Conservation (phyloP, 2,329 filamentous ascomycete genomes). For the Apiospora arundinis region DNA sequence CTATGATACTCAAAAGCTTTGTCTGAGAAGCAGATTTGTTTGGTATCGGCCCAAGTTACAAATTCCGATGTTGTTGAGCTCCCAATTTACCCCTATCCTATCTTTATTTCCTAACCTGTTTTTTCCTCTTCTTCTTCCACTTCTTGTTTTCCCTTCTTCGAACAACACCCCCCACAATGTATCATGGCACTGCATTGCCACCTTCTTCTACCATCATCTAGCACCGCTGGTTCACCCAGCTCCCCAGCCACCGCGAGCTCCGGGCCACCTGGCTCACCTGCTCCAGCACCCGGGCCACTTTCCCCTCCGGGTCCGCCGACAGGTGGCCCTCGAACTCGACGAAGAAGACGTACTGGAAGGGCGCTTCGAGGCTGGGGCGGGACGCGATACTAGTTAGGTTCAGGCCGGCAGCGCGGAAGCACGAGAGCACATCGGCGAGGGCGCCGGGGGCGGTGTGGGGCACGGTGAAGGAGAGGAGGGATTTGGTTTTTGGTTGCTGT, state of each 20-base stretch:
- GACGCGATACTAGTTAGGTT: slow-evolving; percentile 93
- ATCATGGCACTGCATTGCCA: not conserved
- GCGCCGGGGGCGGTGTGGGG: slow-evolving; percentile 80
- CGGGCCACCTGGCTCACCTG: slow-evolving; percentile 64
- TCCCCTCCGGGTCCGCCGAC: slow-evolving; percentile 57
- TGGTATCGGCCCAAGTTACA: not conserved
- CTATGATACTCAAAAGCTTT: no score
- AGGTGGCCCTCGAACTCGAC: slow-evolving; percentile 81
- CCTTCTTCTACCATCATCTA: not conserved
- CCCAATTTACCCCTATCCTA: not conserved
- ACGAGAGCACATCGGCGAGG: slow-evolving; percentile 78
- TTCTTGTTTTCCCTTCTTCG: not conserved
- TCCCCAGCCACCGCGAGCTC: slow-evolving; percentile 72
- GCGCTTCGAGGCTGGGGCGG: slow-evolving; percentile 73
- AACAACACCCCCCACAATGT: not conserved
- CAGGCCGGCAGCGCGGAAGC: slow-evolving; percentile 75
- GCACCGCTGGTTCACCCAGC: slow-evolving; percentile 57
- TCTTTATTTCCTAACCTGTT: not conserved
- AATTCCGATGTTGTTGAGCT: not conserved
- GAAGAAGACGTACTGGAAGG: slow-evolving; percentile 95
- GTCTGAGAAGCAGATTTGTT: not conserved
- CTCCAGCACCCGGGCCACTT: slow-evolving; percentile 65
- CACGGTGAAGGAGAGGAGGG: slow-evolving; percentile 83
- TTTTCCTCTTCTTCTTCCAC: not conserved
- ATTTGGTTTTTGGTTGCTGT: slow-evolving; percentile 56